phyloP scores from a whole-genome alignment of 805 yeast species.

The Candida caryicola region DNA sequence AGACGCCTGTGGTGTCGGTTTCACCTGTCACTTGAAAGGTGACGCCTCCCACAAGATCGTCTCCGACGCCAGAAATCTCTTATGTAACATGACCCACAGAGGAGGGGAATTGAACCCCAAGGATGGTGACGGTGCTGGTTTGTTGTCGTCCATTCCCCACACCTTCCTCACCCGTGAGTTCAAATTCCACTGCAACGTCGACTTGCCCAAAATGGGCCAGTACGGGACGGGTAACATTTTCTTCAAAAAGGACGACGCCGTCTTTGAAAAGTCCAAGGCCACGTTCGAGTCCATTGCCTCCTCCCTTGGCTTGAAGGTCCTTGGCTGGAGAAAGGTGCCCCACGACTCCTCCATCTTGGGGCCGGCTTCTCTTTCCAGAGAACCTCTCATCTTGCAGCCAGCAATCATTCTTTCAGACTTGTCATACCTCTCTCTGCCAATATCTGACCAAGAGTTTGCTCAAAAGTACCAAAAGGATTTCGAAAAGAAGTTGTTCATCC shows the following conservation, averaged over 20 bases:
- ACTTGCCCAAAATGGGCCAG: conserved; percentile 76
- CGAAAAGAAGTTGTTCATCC: conserved; percentile 78
- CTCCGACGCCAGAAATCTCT: conserved; percentile 79
- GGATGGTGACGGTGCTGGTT: conserved; percentile 99
- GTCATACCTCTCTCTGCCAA: conserved; percentile 20
- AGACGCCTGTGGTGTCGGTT: conserved; percentile 99
- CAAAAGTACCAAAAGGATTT: conserved; percentile 58
- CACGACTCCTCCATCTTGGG: conserved; percentile 92
- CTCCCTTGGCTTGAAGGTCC: conserved; percentile 71
- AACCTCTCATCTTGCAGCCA: conserved; percentile 92
- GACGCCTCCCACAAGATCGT: conserved; percentile 84
- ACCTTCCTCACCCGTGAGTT: conserved; percentile 83
- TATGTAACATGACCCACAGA: conserved; percentile 98
- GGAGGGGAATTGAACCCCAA: conserved; percentile 98
- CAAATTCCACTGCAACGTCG: conserved; percentile 60
- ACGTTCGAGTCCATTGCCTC: conserved; percentile 81
- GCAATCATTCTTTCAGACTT: conserved; percentile 60
- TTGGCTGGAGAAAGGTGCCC: conserved; percentile 95
- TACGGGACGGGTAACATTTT: conserved; percentile 95
- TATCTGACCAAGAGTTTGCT: conserved; percentile 49
- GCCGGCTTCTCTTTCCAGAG: conserved; percentile 90
- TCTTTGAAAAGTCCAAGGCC: conserved; percentile 63
- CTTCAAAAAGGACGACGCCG: conserved; percentile 81
- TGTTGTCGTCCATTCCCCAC: conserved; percentile 89
- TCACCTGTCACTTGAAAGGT: conserved; percentile 92